Evolutionary conservation across 2,329 filamentous ascomycete species (phyloP), one percentile per base, ranked within the genome.

Genomic region (Fusarium tanahbumbuense): DNA sequence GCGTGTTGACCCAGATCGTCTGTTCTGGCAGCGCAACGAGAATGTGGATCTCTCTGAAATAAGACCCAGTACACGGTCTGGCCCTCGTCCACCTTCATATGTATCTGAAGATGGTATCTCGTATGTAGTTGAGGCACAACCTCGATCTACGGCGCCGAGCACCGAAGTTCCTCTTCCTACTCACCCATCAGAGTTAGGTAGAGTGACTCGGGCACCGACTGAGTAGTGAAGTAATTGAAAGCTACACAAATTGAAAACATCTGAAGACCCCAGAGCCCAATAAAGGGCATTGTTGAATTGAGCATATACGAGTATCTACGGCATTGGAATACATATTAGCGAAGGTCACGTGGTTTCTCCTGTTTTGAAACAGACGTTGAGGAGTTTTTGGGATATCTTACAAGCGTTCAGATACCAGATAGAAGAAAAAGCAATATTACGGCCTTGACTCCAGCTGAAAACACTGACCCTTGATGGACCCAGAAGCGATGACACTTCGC

Each of bases 21-120:
- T 97, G 27, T 93, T 92, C 77, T 97, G 93, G 93, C 89, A 92
- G 78, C 88, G 91, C 40, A 91, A 89, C 70, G 82, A 85, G 22
- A 76, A 78, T 6, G 77, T 78, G 5, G 66, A 73, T 15, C 53
- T 76, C 22, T 55, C 71, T 28, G 61, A 73, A 8, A 58, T 68
- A 23, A 72, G 67, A 27, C 60, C 71, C 53, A 76, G 67, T 47
- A 76, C 73, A 34, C 72, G 68, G n/a, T 70, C 69, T 41, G 77
- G 77, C 58, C 77, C 70, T 13, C 85, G 92, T 2, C 93, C 93
- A 7, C 93, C 93, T 4, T 93, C 90, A 7, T 96, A 96, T 76
- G 83, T 86, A 6, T 93, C 91, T 0, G 92, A 95, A 12, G 90
- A 94, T 72, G 92, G 92, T 0, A 86, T 93, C 8, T 85, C 86